Evolutionary conservation across 2,329 filamentous ascomycete species (phyloP).

Genomic region (Ceratocystiopsis sp.): DNA sequence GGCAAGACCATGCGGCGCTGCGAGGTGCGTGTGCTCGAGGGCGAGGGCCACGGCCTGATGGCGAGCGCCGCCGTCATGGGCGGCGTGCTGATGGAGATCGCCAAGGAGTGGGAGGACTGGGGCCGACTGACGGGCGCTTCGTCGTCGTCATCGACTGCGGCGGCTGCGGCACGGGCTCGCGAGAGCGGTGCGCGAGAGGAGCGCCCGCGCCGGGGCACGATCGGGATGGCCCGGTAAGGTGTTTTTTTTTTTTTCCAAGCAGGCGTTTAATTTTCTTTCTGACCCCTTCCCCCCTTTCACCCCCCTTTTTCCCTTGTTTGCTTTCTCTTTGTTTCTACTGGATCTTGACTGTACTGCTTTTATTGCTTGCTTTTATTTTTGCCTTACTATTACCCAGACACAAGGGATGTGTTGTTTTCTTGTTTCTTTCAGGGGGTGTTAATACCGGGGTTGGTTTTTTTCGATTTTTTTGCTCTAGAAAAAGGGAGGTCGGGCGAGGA

Average conservation of each 20-base stretch:
- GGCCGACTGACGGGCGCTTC: constrained; percentile 35
- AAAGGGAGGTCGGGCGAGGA: too few species aligned
- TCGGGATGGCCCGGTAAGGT: constrained; percentile 12
- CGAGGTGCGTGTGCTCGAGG: constrained; percentile 77
- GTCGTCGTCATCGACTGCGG: constrained; percentile 1
- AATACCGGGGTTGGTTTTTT: too few species aligned
- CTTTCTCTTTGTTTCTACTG: too few species aligned
- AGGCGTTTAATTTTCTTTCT: too few species aligned
- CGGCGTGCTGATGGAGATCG: constrained; percentile 83
- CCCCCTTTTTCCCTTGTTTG: too few species aligned
- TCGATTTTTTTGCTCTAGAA: too few species aligned
- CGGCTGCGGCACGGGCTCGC: too few species aligned
- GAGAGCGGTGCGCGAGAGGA: constrained; percentile 7
- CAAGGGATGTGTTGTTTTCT: too few species aligned
- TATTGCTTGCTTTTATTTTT: background rate
- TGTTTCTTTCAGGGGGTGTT: too few species aligned
- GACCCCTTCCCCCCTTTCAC: too few species aligned
- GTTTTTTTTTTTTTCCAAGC: too few species aligned
- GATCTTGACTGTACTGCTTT: background rate
- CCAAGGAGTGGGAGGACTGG: constrained; percentile 86
- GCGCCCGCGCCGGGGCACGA: constrained; percentile 12
- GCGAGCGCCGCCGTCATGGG: constrained; percentile 88
- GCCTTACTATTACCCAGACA: background rate
- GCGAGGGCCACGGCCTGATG: constrained; percentile 92
- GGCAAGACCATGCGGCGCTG: constrained; percentile 86